Percentiles rank a stretch among this genome's conserved stretches.
phyloP scores from a whole-genome alignment of 768 basidiomycete species.

The Psilocybe subaeruginosa region DNA sequence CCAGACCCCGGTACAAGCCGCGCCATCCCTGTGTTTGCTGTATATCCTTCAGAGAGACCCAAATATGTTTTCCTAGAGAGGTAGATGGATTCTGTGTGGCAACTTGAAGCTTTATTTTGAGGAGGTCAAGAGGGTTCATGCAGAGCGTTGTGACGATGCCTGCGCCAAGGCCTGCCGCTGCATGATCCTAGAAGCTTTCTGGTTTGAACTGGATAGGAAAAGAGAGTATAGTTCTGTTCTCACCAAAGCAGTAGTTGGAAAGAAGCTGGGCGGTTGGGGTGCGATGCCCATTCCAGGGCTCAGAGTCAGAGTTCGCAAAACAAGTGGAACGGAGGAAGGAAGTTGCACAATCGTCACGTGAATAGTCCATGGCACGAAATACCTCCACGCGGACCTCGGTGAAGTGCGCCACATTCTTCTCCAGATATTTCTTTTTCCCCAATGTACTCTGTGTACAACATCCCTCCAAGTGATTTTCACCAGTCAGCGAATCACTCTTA shows the following conservation, averaged over 20 bases:
- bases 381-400: neutral
- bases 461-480: too few relatives aligned
- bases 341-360: too few relatives aligned
- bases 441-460: too few relatives aligned
- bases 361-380: too few relatives aligned
- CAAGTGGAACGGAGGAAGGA: neutral
- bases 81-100: conserved; percentile 65
- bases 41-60: conserved; percentile 73
- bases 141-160: conserved; percentile 91
- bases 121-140: conserved; percentile 96
- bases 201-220: neutral
- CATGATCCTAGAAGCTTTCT: conserved; percentile 75
- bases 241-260: conserved; percentile 52
- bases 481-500: too few relatives aligned
- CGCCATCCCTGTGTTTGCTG: conserved; percentile 74
- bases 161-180: conserved; percentile 89
- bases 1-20: conserved; percentile 89
- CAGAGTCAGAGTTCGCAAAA: neutral
- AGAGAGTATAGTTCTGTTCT: conserved; percentile 12
- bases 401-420: neutral
- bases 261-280: conserved; percentile 51
- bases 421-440: neutral
- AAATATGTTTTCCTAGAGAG: conserved; percentile 75
- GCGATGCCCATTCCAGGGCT: conserved; percentile 19
- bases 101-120: conserved; percentile 94